A percentile compares a stretch with the other conserved stretches of the same genome.
phyloP scores from a whole-genome alignment of 306 rosid species.

The Lathyrus sativus region DNA sequence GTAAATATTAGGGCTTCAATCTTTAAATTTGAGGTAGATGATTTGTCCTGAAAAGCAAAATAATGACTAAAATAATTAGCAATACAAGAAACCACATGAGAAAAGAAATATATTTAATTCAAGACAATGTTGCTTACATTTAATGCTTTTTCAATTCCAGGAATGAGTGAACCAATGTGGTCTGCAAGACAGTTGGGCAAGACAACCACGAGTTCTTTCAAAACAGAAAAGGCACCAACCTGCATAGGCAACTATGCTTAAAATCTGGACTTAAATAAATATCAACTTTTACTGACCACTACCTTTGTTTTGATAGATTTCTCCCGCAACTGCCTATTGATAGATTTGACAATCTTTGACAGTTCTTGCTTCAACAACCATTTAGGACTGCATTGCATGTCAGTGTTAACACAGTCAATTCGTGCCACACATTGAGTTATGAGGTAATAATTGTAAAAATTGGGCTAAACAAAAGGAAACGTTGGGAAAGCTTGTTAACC shows the following conservation, averaged over 20 bases:
- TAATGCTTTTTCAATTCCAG: slow-evolving; percentile 96
- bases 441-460: slow-evolving; percentile 20
- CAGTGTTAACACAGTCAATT: slow-evolving; percentile 41
- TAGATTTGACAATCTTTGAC: slow-evolving; percentile 82
- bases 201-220: slow-evolving; percentile 96
- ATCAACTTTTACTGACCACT: slow-evolving; percentile 27
- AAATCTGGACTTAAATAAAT: slow-evolving; percentile 29
- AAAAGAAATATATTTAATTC: slow-evolving; percentile 9
- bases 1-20: slow-evolving; percentile 93
- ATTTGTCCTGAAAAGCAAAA: slow-evolving; percentile 69
- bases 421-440: slow-evolving; percentile 14
- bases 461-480: slow-evolving; percentile 5
- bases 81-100: slow-evolving; percentile 6
- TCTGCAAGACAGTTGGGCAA: slow-evolving; percentile 98
- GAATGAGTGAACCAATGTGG: slow-evolving; percentile 97
- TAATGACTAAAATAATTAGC: slow-evolving; percentile 34
- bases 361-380: slow-evolving; percentile 99
- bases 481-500: slow-evolving; percentile 19
- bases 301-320: slow-evolving; percentile 99
- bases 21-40: slow-evolving; percentile 96
- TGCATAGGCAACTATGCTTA: slow-evolving; percentile 45
- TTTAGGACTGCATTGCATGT: slow-evolving; percentile 74
- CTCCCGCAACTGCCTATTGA: slow-evolving; percentile 94
- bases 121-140: slow-evolving; percentile 57
- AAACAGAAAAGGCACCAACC: slow-evolving; percentile 98